These are phyloP conservation scores for Rubia peregrina DNA, from an alignment of 305 asterid genomes.

Conservation along the genomic window DNA sequence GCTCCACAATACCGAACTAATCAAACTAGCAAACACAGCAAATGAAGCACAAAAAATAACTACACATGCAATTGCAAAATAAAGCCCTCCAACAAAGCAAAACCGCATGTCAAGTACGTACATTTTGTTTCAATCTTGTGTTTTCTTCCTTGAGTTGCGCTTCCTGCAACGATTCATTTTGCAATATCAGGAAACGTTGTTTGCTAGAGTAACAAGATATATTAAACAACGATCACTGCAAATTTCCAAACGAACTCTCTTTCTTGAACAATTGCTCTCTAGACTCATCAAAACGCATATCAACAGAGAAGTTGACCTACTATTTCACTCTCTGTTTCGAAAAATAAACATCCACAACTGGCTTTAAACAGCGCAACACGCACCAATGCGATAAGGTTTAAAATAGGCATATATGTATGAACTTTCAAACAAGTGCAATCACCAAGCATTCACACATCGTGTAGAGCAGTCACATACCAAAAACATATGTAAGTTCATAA, in stretches of 20 bases:
- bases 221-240: background rate
- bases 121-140: slow-evolving; percentile 33
- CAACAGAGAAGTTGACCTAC: background rate
- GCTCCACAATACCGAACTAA: background rate
- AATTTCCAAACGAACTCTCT: background rate
- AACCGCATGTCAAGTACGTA: background rate
- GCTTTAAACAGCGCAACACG: background rate
- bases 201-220: background rate
- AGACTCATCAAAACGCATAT: background rate
- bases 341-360: background rate
- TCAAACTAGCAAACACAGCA: background rate
- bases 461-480: background rate
- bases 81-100: too few relatives aligned
- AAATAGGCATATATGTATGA: background rate
- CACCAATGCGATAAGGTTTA: background rate
- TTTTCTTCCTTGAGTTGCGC: slow-evolving; percentile 46
- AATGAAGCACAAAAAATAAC: background rate
- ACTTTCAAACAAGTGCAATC: background rate
- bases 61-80: too few relatives aligned
- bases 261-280: background rate
- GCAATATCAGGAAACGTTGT: background rate
- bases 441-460: background rate
- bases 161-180: slow-evolving; percentile 39
- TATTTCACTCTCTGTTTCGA: background rate
- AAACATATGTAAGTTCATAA: background rate